Evolutionary conservation across 2,329 filamentous ascomycete genomes (phyloP), one percentile per base, ranked within the genome.

Genomic region (Cladobotryum mycophilum): DNA sequence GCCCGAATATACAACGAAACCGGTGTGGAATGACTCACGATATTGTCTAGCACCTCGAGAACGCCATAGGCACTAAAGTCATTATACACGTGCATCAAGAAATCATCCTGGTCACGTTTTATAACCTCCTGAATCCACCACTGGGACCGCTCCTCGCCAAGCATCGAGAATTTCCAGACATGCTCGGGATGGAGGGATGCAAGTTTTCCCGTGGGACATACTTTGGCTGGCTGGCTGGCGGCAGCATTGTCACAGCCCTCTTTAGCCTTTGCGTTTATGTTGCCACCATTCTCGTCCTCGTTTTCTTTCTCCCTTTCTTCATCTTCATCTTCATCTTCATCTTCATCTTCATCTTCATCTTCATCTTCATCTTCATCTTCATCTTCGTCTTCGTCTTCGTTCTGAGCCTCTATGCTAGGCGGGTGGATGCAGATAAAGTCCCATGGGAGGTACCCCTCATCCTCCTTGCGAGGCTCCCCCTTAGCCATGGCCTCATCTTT

Each of bases 21-120:
- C 2, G 15, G 15, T 2, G 11, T 38, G 15, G 7, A 6, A 41
- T 5, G 66, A 52, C 52, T 48, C 43, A 57, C 58, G 2, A 58
- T 47, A 47, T 76, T 76, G 56, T 76, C 63, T 4, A 74, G 20
- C 0, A 72, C 55, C 59, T 77, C 72, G 0, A 76, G 40, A 7
- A 61, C 47, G 1, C 73, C 73, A 41, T 72, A 74, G 3, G 52
- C 60, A 5, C 47, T 56, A 43, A 69, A 69, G 53, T 75, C 69
- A 47, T 75, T 76, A 57, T 65, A 74, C 2, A 67, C 67, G 56
- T 73, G 61, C 67, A 76, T 70, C 6, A 15, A 15, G 40, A 76
- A 75, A 36, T 53, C 53, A 44, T 76, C 71, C 2, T 67, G 70
- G 45, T 60, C 55, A 14, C 52, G 53, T 38, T 61, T 61, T 35